phyloP scores from a whole-genome alignment of 345 rosid species.

The Cochlearia excelsa region DNA sequence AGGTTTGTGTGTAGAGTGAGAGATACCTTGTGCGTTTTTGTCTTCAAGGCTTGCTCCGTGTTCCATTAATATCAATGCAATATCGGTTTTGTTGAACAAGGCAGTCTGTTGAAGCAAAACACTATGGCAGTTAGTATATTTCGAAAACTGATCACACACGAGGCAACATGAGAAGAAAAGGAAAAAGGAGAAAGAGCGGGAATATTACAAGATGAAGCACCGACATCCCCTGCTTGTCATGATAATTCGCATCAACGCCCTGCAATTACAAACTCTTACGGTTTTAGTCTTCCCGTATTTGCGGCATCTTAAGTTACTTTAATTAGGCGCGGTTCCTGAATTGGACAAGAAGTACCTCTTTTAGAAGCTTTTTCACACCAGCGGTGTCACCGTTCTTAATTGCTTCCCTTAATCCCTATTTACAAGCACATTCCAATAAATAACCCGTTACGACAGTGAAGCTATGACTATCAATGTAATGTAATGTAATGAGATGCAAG shows the following conservation, averaged over 20 bases:
- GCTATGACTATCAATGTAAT: not conserved
- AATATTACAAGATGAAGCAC: conserved; percentile 74
- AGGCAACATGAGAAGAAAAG: not conserved
- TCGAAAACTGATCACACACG: conserved; percentile 1
- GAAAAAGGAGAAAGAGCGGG: conserved; percentile 1
- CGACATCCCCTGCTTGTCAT: conserved; percentile 85
- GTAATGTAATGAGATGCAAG: conserved; percentile 1
- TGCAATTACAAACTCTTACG: conserved; percentile 31
- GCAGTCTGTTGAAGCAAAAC: conserved; percentile 51
- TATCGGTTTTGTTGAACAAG: conserved; percentile 74
- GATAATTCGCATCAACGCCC: conserved; percentile 93
- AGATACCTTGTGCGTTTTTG: conserved; percentile 89
- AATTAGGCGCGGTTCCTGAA: not conserved
- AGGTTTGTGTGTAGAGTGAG: conserved; percentile 4
- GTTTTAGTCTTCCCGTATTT: conserved; percentile 13
- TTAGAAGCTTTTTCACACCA: conserved; percentile 75
- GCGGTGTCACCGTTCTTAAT: conserved; percentile 81
- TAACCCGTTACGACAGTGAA: not conserved
- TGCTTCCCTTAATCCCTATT: conserved; percentile 90
- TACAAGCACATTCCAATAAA: conserved; percentile 17
- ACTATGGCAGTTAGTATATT: conserved; percentile 5
- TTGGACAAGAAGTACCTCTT: conserved; percentile 49
- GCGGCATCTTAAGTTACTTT: not conserved
- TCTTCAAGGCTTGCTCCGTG: conserved; percentile 73
- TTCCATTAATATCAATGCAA: conserved; percentile 75